Conservation (phyloP, 2,329 filamentous ascomycete species). For the Bipolaris cookei region DNA sequence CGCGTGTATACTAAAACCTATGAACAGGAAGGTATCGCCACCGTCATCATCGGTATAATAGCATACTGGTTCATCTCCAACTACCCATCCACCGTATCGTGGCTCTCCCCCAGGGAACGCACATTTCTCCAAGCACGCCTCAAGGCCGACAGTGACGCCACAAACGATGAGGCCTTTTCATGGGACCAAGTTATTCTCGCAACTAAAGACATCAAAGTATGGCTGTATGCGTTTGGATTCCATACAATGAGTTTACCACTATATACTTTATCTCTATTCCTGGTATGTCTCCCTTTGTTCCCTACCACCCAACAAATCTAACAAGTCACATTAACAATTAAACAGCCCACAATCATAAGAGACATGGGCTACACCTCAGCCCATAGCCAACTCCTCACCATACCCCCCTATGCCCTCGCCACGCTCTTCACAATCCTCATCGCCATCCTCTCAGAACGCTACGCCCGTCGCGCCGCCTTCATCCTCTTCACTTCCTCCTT, state of each 20-base stretch:
- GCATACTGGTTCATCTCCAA: slow-evolving; percentile 69
- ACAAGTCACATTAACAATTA: not conserved
- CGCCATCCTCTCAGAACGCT: slow-evolving; percentile 44
- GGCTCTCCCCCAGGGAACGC: slow-evolving; percentile 61
- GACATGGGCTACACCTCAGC: slow-evolving; percentile 53
- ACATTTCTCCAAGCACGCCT: slow-evolving; percentile 67
- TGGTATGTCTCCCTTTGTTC: slow-evolving; percentile 36
- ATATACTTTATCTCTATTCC: slow-evolving; percentile 48
- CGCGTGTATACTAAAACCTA: slow-evolving; percentile 15
- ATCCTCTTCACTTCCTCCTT: slow-evolving; percentile 42
- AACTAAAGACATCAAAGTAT: slow-evolving; percentile 54
- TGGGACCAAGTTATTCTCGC: slow-evolving; percentile 71
- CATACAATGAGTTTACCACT: slow-evolving; percentile 71
- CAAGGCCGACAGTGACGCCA: slow-evolving; percentile 72
- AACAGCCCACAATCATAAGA: slow-evolving; percentile 61
- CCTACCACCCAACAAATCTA: too few species aligned
- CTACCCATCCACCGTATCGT: slow-evolving; percentile 65
- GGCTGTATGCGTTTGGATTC: slow-evolving; percentile 71
- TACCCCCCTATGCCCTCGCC: slow-evolving; percentile 53
- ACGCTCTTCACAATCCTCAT: slow-evolving; percentile 47
- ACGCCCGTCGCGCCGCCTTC: slow-evolving; percentile 43
- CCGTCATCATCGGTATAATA: slow-evolving; percentile 41
- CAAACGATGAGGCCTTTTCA: slow-evolving; percentile 69
- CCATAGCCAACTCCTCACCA: slow-evolving; percentile 55
- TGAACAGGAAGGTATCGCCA: slow-evolving; percentile 45